These are phyloP conservation scores for Primulina huaijiensis DNA, from an alignment of 257 asterid species.

Conservation along the genomic window DNA sequence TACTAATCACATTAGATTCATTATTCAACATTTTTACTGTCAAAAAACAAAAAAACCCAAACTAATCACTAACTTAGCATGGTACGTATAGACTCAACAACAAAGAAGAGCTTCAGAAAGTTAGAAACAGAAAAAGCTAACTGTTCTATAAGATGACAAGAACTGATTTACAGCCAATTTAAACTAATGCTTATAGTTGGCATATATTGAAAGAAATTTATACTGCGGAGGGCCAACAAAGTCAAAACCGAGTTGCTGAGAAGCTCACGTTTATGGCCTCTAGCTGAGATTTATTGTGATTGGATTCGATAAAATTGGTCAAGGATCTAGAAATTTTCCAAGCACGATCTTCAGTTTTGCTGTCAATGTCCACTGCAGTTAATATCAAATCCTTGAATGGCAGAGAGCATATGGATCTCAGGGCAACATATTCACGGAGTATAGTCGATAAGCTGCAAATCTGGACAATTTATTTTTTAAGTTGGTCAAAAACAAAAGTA, in stretches of 20 bases:
- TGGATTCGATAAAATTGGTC: constrained; percentile 58
- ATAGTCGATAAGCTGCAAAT: constrained; percentile 92
- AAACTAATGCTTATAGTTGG: not conserved
- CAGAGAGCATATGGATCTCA: constrained; percentile 72
- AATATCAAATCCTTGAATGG: constrained; percentile 87
- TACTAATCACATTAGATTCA: not conserved
- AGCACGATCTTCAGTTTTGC: constrained; percentile 58
- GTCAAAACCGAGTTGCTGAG: constrained; percentile 21
- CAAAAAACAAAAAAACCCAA: not conserved
- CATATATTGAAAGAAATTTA: constrained; percentile 11
- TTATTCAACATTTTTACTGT: not conserved
- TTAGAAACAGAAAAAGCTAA: too few relatives aligned
- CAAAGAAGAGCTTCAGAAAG: too few relatives aligned
- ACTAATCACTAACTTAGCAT: too few relatives aligned
- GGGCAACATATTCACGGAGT: constrained; percentile 84
- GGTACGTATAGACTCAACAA: not conserved
- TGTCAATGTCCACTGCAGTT: constrained; percentile 53
- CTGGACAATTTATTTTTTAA: constrained; percentile 33
- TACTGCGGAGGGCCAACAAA: constrained; percentile 19
- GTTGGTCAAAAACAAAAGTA: constrained; percentile 9
- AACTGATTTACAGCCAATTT: not conserved
- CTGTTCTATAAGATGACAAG: too few relatives aligned
- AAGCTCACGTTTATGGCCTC: constrained; percentile 87
- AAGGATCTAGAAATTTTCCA: constrained; percentile 84
- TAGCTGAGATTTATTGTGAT: constrained; percentile 77